Evolutionary conservation across 2,329 filamentous ascomycete species (phyloP), one percentile per base, ranked within the genome.

Genomic region (Botrytis medusae): DNA sequence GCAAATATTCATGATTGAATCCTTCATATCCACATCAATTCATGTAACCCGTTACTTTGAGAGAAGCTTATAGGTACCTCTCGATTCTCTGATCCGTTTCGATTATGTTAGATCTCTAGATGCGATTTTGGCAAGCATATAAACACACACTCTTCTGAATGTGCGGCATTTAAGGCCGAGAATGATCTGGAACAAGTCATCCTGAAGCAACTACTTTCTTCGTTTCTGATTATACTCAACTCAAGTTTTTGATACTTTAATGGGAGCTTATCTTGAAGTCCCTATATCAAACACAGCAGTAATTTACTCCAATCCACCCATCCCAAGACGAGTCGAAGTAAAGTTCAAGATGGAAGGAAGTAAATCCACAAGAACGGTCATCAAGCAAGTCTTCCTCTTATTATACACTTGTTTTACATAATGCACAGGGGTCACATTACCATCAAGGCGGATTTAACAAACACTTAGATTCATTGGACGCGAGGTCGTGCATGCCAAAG

Each of bases 401-500:
- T 4, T 34, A 8, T 9, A 4, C 2, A 8, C 10, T 32, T 18
- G 10, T 6, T 32, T 10, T 34, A 34, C 2, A 16, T 48, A 18
- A 44, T 29, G 2, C 32, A 34, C 12, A 14, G 6, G 14, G 5
- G 2, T 44, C 42, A 34, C 14, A 7, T 34, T 1, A 2, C 4
- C 18, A 63, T 9, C 29, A 25, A 34, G 20, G 34, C 6, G 18
- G 25, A 25, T n/a, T 14, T 71, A 37, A 71, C 29, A 37, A 34
- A 4, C 20, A 25, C 12, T 12, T 29, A 71, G 32, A 16, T 48
- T 48, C 16, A 63, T 72, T 8, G 44, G 48, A 8, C 68, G 69
- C n/a, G 51, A 72, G 0, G 71, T 77, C 18, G 61, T 78, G 2
- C 73, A 74, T 18, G 64, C 75, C 57, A 51, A 71, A 62, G 71